These are phyloP conservation scores for Mycena kentingensis DNA, from an alignment of 768 basidiomycete genomes.

Conservation along the genomic window DNA sequence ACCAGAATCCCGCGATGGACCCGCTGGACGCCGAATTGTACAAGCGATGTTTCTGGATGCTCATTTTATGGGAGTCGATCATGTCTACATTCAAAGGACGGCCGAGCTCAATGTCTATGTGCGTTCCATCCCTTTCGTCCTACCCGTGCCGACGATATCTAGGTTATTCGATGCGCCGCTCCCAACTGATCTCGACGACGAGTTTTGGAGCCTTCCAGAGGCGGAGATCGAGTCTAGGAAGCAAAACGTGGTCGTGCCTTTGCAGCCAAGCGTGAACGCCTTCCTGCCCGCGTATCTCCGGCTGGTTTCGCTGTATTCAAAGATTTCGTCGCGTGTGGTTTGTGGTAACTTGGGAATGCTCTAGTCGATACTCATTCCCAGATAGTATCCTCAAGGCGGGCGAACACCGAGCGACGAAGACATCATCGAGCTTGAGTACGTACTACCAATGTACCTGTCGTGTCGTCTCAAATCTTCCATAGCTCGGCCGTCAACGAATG, in stretches of 20 bases:
- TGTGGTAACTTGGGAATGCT: not conserved
- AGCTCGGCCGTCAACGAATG: conserved; percentile 60
- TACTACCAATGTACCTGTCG: not conserved
- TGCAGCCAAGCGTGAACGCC: not conserved
- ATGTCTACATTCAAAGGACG: not conserved
- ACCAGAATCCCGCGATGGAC: not conserved
- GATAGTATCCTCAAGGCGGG: not conserved
- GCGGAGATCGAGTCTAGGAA: not conserved
- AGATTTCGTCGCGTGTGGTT: not conserved
- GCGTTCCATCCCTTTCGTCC: not conserved
- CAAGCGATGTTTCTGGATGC: conserved; percentile 1
- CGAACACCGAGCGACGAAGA: not conserved
- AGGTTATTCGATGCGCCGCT: not conserved
- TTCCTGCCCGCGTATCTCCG: not conserved
- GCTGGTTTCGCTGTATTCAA: not conserved
- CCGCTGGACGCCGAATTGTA: not conserved
- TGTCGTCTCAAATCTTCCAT: conserved; percentile 13
- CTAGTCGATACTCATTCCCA: not conserved
- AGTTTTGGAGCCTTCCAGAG: not conserved
- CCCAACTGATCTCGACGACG: not conserved
- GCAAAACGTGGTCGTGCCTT: too few species aligned
- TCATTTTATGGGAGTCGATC: not conserved
- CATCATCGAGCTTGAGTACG: conserved; percentile 16
- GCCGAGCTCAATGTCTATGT: too few species aligned
- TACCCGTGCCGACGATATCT: not conserved